Conservation (phyloP, 208 protist species). For the Acanthamoeba lugdunensis region DNA sequence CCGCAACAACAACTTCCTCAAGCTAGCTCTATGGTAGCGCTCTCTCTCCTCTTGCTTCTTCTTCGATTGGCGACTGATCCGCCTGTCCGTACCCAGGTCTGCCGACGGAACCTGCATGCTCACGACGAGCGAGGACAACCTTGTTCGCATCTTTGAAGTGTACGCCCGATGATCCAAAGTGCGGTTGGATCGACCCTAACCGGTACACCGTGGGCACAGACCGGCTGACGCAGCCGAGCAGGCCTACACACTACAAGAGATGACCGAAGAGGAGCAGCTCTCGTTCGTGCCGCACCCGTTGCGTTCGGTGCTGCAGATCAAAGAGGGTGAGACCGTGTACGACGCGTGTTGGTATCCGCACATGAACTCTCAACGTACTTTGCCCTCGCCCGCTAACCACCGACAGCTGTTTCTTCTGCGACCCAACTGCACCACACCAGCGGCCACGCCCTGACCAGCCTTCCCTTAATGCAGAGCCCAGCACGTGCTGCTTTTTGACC, state of each 20-base stretch:
- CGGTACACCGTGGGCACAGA: not conserved
- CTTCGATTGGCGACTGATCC: not conserved
- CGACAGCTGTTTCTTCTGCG: not conserved
- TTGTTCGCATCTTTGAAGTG: slow-evolving; percentile 60
- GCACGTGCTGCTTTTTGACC: slow-evolving; percentile 61
- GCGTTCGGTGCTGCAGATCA: not conserved
- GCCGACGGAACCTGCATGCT: slow-evolving; percentile 48
- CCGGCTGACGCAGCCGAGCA: not conserved
- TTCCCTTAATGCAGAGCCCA: not conserved
- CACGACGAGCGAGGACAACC: slow-evolving; percentile 46
- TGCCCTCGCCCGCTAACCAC: not conserved
- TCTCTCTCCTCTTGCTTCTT: not conserved
- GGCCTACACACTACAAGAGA: not conserved
- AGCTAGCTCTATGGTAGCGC: not conserved
- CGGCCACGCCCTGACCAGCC: not conserved
- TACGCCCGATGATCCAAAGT: not conserved
- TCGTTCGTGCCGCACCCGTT: not conserved
- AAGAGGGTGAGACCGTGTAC: slow-evolving; percentile 54
- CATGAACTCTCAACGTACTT: slow-evolving; percentile 59
- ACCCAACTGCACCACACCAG: not conserved
- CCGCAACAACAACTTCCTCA: slow-evolving; percentile 51
- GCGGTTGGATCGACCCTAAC: not conserved
- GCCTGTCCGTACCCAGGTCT: slow-evolving; percentile 1
- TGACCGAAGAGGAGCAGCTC: not conserved
- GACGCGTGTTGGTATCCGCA: slow-evolving; percentile 63